Conservation (phyloP, 352 stramenopile species). For the Heterotrichella gracilis region DNA sequence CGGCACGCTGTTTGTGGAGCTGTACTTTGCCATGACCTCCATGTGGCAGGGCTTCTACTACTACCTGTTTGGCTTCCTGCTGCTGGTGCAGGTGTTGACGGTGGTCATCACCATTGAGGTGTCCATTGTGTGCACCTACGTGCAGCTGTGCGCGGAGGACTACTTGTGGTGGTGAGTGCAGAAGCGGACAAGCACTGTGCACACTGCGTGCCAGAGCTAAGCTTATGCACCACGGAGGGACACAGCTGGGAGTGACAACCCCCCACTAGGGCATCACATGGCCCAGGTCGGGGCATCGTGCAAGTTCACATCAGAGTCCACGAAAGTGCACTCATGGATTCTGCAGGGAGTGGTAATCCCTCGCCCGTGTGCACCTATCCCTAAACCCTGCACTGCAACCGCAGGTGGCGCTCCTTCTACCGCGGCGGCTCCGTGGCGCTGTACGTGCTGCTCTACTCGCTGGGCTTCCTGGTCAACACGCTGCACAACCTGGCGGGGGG, state of each 20-base stretch:
- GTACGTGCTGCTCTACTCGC: conserved; percentile 92
- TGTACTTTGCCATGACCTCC: conserved; percentile 99
- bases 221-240: too few relatives aligned
- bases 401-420: conserved; percentile 79
- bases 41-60: conserved; percentile 96
- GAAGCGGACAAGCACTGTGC: too few relatives aligned
- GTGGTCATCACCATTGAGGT: conserved; percentile 86
- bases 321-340: too few relatives aligned
- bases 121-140: conserved; percentile 96
- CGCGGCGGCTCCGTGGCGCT: conserved; percentile 53
- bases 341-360: too few relatives aligned
- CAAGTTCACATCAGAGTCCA: too few relatives aligned
- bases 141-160: conserved; percentile 94
- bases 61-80: conserved; percentile 97
- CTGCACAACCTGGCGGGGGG: too few relatives aligned
- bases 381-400: too few relatives aligned
- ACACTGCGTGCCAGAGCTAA: too few relatives aligned
- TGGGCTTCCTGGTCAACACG: conserved; percentile 99
- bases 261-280: too few relatives aligned
- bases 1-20: conserved; percentile 91
- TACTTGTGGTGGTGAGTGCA: conserved; percentile 79
- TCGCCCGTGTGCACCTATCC: too few relatives aligned
- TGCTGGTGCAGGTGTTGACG: conserved; percentile 86
- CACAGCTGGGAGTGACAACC: too few relatives aligned
- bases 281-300: too few relatives aligned